These are phyloP conservation scores for Saccharum spontaneum DNA, from an alignment of 176 grass and related monocot species.

Conservation along the genomic window DNA sequence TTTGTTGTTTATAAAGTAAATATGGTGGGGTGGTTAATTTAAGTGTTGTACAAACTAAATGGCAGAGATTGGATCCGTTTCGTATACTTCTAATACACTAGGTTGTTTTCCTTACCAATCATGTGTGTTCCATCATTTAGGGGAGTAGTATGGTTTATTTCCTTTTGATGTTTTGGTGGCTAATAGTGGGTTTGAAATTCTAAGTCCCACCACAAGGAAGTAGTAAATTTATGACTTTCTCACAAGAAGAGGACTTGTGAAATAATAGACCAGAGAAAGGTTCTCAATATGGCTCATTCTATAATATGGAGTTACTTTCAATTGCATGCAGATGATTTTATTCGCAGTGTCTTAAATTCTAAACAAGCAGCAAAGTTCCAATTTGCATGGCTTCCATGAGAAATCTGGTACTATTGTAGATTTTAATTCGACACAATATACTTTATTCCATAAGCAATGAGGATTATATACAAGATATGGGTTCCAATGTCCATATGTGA, in stretches of 20 bases:
- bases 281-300: background rate
- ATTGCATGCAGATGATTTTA: background rate
- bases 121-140: background rate
- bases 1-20: background rate
- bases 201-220: background rate
- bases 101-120: slow-evolving; percentile 11
- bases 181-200: background rate
- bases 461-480: background rate
- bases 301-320: background rate
- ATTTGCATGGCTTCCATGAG: background rate
- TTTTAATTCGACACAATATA: background rate
- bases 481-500: background rate
- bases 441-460: background rate
- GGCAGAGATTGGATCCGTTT: background rate
- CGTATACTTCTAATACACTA: background rate
- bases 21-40: background rate
- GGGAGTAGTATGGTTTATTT: background rate
- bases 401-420: background rate
- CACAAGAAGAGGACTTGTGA: background rate
- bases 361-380: background rate
- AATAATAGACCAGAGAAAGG: background rate
- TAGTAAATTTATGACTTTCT: slow-evolving; percentile 4
- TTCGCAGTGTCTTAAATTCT: background rate
- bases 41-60: background rate
- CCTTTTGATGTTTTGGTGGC: background rate